phyloP scores from a whole-genome alignment of 2,329 filamentous ascomycete genomes.

The Ceratocystis eucalypticola region DNA sequence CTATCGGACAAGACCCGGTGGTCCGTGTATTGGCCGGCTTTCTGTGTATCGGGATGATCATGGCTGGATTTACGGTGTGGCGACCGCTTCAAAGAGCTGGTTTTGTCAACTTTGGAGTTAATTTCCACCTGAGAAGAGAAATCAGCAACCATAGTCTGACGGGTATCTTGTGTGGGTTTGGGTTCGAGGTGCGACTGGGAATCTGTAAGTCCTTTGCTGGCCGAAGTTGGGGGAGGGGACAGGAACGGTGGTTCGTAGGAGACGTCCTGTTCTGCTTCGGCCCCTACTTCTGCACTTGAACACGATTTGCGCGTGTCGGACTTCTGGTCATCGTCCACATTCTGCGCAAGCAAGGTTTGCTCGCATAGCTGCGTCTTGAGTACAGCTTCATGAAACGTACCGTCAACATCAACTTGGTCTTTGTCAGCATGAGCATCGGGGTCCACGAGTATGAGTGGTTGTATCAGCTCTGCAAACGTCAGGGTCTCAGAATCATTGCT shows the following conservation, averaged over 20 bases:
- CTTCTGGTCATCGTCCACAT: background rate
- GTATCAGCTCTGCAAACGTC: slow-evolving; percentile 48
- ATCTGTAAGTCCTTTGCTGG: background rate
- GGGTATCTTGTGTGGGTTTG: background rate
- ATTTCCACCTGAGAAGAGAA: slow-evolving; percentile 7
- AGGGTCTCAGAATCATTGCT: slow-evolving; percentile 45
- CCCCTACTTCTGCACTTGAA: too few species aligned
- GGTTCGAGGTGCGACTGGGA: background rate
- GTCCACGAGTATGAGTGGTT: slow-evolving; percentile 43
- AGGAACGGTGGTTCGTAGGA: background rate
- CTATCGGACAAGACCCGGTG: background rate
- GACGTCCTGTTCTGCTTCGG: background rate
- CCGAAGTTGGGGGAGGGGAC: background rate
- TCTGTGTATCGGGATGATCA: background rate
- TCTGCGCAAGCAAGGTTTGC: background rate
- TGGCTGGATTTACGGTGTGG: background rate
- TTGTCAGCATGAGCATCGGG: background rate
- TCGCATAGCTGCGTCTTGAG: background rate
- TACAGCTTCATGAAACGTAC: slow-evolving; percentile 1
- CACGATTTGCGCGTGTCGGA: background rate
- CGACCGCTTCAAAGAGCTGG: background rate
- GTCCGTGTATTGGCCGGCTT: background rate
- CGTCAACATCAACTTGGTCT: background rate
- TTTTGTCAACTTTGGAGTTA: background rate
- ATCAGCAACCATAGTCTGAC: slow-evolving; percentile 1